These are phyloP conservation scores for Chaetomiaceae sp. DNA, from an alignment of 2,329 filamentous ascomycete genomes.

Conservation along the genomic window DNA sequence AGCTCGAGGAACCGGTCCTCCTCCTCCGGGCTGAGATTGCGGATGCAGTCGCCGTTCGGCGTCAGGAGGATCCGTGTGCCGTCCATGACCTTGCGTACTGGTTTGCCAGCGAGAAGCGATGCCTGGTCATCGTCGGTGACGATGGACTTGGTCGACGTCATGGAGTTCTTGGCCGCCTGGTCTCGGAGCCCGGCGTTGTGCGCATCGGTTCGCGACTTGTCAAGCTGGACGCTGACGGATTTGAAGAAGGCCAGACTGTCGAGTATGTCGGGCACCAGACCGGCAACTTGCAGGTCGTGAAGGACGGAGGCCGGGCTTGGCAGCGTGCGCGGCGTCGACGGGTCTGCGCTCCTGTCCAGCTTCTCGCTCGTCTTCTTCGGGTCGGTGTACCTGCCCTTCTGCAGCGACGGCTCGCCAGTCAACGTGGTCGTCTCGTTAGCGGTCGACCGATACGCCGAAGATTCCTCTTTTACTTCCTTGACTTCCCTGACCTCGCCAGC, in stretches of 20 bases:
- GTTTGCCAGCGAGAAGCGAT: constrained; percentile 47
- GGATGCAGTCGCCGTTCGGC: constrained; percentile 69
- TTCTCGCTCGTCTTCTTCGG: constrained; percentile 26
- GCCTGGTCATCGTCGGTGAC: constrained; percentile 51
- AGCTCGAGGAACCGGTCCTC: constrained; percentile 65
- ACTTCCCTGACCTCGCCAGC: constrained; percentile 9
- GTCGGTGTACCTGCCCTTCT: constrained; percentile 21
- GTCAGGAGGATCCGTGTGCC: constrained; percentile 66
- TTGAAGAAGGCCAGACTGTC: constrained; percentile 38
- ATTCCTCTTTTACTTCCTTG: constrained; percentile 21
- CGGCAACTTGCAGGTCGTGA: constrained; percentile 32
- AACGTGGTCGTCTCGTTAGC: constrained; percentile 26
- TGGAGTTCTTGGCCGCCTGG: constrained; percentile 23
- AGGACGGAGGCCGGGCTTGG: constrained; percentile 34
- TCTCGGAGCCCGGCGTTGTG: constrained; percentile 9
- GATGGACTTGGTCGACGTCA: constrained; percentile 40
- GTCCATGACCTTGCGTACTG: constrained; percentile 57
- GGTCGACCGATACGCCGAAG: constrained; percentile 25
- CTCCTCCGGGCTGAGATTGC: constrained; percentile 61
- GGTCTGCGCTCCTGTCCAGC: not conserved
- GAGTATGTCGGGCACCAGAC: constrained; percentile 28
- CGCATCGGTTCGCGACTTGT: constrained; percentile 26
- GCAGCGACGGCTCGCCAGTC: constrained; percentile 19
- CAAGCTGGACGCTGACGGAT: constrained; percentile 29
- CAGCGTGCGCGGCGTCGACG: constrained; percentile 14